Percentiles rank a stretch among this genome's conserved stretches.
These are phyloP conservation scores for Blastomyces parvus DNA, from an alignment of 2,329 filamentous ascomycete genomes.

Conservation along the genomic window DNA sequence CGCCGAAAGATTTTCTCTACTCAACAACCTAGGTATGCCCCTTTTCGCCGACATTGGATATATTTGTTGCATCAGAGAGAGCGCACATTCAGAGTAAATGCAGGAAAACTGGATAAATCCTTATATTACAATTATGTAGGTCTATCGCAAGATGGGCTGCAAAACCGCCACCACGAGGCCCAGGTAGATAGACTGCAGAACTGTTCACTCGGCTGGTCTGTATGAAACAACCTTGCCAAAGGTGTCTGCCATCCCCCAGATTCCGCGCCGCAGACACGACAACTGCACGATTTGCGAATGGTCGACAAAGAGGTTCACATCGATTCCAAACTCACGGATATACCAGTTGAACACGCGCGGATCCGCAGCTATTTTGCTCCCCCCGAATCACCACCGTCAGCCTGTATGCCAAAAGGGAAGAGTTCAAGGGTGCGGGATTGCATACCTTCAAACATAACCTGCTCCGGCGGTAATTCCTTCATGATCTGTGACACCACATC, in stretches of 20 bases:
- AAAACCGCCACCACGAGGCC: neutral
- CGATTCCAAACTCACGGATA: conserved; percentile 47
- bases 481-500: conserved; percentile 47
- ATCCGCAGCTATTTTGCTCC: conserved; percentile 37
- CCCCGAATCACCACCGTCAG: neutral
- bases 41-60: too few species aligned
- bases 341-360: conserved; percentile 50
- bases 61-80: neutral
- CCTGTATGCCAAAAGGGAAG: too few species aligned
- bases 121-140: neutral
- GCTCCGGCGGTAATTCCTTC: conserved; percentile 43
- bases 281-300: conserved; percentile 51
- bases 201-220: conserved; percentile 19
- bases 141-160: neutral
- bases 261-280: conserved; percentile 42
- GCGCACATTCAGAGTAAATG: neutral
- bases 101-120: neutral
- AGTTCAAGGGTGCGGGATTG: neutral
- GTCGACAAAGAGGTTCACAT: conserved; percentile 50
- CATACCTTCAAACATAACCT: conserved; percentile 46
- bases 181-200: too few species aligned
- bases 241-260: conserved; percentile 49
- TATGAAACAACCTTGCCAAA: conserved; percentile 45
- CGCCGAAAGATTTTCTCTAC: too few species aligned
- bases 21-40: too few species aligned